Conservation (phyloP, 2,329 filamentous ascomycete genomes). For the Diaporthe citrichinensis region DNA sequence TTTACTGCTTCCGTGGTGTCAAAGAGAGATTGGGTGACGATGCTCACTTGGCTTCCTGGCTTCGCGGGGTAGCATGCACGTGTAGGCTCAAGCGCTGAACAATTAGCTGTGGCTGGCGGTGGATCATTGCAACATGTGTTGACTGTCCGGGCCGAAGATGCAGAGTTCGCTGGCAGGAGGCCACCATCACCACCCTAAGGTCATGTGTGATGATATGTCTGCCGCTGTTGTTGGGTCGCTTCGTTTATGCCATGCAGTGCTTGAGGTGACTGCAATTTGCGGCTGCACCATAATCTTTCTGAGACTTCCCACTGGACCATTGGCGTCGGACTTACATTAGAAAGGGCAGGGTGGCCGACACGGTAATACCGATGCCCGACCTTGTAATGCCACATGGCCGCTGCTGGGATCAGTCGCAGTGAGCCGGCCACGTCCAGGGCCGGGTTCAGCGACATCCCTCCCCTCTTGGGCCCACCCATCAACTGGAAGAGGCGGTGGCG, state of each 20-base stretch:
- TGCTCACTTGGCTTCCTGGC: constrained; percentile 13
- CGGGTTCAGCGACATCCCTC: constrained; percentile 22
- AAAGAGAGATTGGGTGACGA: constrained; percentile 21
- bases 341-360: constrained; percentile 35
- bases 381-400: constrained; percentile 39
- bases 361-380: constrained; percentile 41
- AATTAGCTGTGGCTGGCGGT: constrained; percentile 24
- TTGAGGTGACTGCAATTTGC: constrained; percentile 34
- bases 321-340: constrained; percentile 30
- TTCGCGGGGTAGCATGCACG: constrained; percentile 21
- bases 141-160: constrained; percentile 3
- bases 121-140: constrained; percentile 30
- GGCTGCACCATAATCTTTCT: constrained; percentile 37
- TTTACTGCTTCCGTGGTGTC: constrained; percentile 10
- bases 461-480: constrained; percentile 28
- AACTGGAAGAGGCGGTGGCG: constrained; percentile 25
- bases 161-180: constrained; percentile 27
- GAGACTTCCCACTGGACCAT: constrained; percentile 27
- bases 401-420: constrained; percentile 33
- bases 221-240: constrained; percentile 16
- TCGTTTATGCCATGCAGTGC: constrained; percentile 34
- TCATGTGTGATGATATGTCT: constrained; percentile 38
- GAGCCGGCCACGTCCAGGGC: constrained; percentile 31
- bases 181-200: constrained; percentile 29
- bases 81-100: constrained; percentile 25